These are phyloP conservation scores for Tardiomyces depauwii DNA, from an alignment of 1,139 yeast genomes.

Conservation along the genomic window DNA sequence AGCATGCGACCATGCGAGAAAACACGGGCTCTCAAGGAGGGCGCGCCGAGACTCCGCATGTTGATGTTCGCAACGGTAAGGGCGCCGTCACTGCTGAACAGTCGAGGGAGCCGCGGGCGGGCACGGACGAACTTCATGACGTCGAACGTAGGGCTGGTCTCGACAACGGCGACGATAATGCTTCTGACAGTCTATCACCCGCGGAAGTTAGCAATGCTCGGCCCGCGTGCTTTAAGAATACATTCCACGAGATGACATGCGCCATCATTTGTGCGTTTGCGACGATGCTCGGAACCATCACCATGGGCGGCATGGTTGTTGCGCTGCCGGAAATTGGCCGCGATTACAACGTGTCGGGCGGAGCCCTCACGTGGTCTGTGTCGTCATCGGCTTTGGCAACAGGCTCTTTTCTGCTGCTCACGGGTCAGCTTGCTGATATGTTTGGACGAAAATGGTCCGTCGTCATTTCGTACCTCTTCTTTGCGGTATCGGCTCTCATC, in stretches of 20 bases:
- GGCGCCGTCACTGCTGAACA: too few species aligned
- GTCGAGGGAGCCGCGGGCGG: too few species aligned
- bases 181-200: too few species aligned
- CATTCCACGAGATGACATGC: background rate
- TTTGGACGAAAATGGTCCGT: conserved; percentile 32
- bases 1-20: too few species aligned
- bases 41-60: too few species aligned
- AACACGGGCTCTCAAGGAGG: too few species aligned
- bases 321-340: conserved; percentile 26
- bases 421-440: conserved; percentile 36
- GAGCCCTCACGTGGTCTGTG: conserved; percentile 32
- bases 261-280: background rate
- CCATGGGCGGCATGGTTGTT: conserved; percentile 26
- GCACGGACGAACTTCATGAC: too few species aligned
- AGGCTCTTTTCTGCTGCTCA: conserved; percentile 32
- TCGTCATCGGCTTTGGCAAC: conserved; percentile 32
- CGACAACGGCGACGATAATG: too few species aligned
- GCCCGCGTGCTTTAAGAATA: background rate
- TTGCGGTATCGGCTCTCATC: conserved; percentile 27
- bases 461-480: conserved; percentile 23
- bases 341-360: conserved; percentile 28
- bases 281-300: background rate
- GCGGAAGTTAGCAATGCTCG: background rate
- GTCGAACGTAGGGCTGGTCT: too few species aligned
- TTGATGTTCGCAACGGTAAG: too few species aligned